Conservation (phyloP, 768 basidiomycete species). For the Tulasnella sp. region DNA sequence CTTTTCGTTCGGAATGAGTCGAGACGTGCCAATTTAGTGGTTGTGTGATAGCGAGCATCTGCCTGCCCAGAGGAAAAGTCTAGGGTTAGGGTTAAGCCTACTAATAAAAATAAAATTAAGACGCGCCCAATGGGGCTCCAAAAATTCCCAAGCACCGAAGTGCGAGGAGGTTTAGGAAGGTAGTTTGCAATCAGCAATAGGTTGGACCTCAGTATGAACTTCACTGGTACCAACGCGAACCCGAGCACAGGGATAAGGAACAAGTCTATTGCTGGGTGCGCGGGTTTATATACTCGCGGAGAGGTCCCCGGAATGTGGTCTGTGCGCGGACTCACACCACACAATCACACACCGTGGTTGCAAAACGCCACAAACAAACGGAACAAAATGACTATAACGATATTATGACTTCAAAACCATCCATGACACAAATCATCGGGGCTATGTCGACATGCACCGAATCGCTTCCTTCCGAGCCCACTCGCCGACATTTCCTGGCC, state of each 20-base stretch:
- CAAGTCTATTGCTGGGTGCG: background rate
- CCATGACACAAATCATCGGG: background rate
- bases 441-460: background rate
- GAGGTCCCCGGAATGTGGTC: background rate
- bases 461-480: slow-evolving; percentile 53
- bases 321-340: slow-evolving; percentile 14
- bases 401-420: too few species aligned
- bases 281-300: slow-evolving; percentile 3
- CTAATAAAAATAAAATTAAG: slow-evolving; percentile 3
- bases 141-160: slow-evolving; percentile 29
- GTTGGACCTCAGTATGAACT: slow-evolving; percentile 30
- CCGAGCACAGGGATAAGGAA: slow-evolving; percentile 29
- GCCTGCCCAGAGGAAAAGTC: background rate
- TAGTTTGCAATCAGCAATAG: slow-evolving; percentile 31
- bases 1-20: background rate
- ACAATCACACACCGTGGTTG: slow-evolving; percentile 3
- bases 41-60: too few species aligned
- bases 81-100: slow-evolving; percentile 26
- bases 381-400: background rate
- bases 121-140: slow-evolving; percentile 12
- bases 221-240: slow-evolving; percentile 30
- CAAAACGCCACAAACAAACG: background rate
- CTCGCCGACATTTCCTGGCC: slow-evolving; percentile 37
- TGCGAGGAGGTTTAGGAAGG: slow-evolving; percentile 24
- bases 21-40: background rate